Conservation (phyloP, 768 basidiomycete species). For the Serendipita sp. region DNA sequence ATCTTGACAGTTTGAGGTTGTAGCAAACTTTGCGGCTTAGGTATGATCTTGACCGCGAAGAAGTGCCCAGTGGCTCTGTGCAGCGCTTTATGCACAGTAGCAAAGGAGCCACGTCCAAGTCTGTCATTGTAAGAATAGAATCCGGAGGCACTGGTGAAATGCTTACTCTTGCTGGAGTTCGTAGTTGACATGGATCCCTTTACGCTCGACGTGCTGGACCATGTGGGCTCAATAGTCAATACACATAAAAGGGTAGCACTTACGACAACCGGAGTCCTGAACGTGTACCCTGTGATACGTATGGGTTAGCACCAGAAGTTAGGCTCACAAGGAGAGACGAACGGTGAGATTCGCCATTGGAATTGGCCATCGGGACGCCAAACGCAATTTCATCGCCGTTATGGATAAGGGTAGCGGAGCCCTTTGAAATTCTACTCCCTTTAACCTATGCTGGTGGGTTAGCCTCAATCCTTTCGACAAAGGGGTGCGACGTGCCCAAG, state of each 20-base stretch:
- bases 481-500: constrained; percentile 24
- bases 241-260: constrained; percentile 38
- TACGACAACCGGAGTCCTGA: constrained; percentile 28
- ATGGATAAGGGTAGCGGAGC: constrained; percentile 36
- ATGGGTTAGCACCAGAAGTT: constrained; percentile 20
- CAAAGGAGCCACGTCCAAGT: constrained; percentile 84
- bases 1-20: constrained; percentile 14
- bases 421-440: constrained; percentile 42
- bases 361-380: constrained; percentile 33
- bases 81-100: constrained; percentile 73
- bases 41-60: constrained; percentile 82
- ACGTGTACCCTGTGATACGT: constrained; percentile 49
- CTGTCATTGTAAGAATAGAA: neutral
- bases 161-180: constrained; percentile 20
- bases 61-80: constrained; percentile 50
- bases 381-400: constrained; percentile 83
- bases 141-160: neutral
- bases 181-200: constrained; percentile 24
- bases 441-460: constrained; percentile 35
- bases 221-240: constrained; percentile 12
- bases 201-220: constrained; percentile 11
- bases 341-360: constrained; percentile 57
- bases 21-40: constrained; percentile 26
- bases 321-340: constrained; percentile 17
- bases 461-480: neutral